These are phyloP conservation scores for Aspergillus sp. DNA, from an alignment of 2,329 filamentous ascomycete genomes.

Conservation along the genomic window DNA sequence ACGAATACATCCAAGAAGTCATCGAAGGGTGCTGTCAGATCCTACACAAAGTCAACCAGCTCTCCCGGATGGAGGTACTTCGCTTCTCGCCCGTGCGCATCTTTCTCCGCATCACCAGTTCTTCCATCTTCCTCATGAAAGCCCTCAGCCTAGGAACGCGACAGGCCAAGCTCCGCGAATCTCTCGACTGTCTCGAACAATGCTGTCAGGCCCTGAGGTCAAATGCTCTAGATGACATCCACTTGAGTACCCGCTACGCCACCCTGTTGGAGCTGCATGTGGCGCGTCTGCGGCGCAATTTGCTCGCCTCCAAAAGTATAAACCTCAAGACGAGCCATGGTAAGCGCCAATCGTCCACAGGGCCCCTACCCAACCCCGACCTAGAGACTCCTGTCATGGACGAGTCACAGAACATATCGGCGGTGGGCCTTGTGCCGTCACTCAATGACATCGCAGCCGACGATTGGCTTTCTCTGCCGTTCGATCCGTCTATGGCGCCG, in stretches of 20 bases:
- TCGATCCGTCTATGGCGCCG: conserved; percentile 46
- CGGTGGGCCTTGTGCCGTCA: conserved; percentile 29
- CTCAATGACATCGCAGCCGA: conserved; percentile 35
- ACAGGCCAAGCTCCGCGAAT: conserved; percentile 50
- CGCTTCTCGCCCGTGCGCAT: conserved; percentile 55
- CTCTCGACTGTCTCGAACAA: conserved; percentile 49
- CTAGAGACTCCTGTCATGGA: conserved; percentile 20
- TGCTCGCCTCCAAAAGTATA: conserved; percentile 35
- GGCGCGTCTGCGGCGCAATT: conserved; percentile 39
- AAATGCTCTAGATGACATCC: conserved; percentile 53
- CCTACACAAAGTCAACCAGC: conserved; percentile 49
- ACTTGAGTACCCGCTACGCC: conserved; percentile 52
- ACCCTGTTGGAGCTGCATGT: conserved; percentile 50
- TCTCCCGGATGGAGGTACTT: conserved; percentile 48
- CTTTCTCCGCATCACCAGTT: conserved; percentile 55
- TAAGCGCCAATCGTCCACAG: conserved; percentile 29
- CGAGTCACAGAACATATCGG: conserved; percentile 25
- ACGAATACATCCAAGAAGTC: conserved; percentile 57
- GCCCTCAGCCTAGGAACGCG: conserved; percentile 51
- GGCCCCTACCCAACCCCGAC: conserved; percentile 27
- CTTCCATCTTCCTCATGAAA: conserved; percentile 56
- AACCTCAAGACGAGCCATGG: conserved; percentile 25
- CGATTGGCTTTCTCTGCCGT: conserved; percentile 45
- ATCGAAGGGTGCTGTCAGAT: conserved; percentile 55
- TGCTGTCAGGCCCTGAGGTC: conserved; percentile 50